Evolutionary conservation across 768 basidiomycete species (phyloP), one percentile per base, ranked within the genome.

Genomic region (Epithele typhae): DNA sequence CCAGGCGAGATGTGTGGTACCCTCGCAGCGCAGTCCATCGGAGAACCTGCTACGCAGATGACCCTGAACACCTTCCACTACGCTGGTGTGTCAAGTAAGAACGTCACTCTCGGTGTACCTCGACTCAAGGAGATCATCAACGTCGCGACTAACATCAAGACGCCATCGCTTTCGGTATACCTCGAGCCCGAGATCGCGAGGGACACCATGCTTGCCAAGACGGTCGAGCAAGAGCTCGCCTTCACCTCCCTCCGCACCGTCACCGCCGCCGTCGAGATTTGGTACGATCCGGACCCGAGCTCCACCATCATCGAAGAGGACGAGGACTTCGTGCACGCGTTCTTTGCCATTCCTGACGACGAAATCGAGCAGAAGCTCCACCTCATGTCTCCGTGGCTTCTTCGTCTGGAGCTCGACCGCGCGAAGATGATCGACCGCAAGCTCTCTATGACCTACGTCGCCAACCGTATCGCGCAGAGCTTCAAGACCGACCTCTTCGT

Each of bases 1-100:
- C 91, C 96, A 0, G 94, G 95, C 37, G 96, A 98, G 69, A 99
- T 99, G 96, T 98, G 96, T 55, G 96, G 96, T 36, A 96, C 93
- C 0, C 79, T 98, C 18, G 87, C 95, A 30, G 96, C 96, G 0
- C 96, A 99, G 70, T 98, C 96, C 0, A 99, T 98, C 55, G 96
- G 96, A 66, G 96, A 98, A 73, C 96, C 96, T 0, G 96, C 96
- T 4, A 99, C 96, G 0, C 96, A 99, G 70, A 98, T 99, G 96
- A 98, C 96, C 5, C 68, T 99, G 48, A 99, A 99, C 67, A 98
- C 95, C 0, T 99, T 98, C 89, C 96, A 99, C 69, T 98, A 97
- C 64, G 96, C 96, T 51, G 96, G 96, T 84, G 96, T 99, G 21
- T 95, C 96, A n/a, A 92, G 89, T 61, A 98, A 98, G 72, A 97